phyloP scores from a whole-genome alignment of 257 asterid genomes.

The Lycium ferocissimum region DNA sequence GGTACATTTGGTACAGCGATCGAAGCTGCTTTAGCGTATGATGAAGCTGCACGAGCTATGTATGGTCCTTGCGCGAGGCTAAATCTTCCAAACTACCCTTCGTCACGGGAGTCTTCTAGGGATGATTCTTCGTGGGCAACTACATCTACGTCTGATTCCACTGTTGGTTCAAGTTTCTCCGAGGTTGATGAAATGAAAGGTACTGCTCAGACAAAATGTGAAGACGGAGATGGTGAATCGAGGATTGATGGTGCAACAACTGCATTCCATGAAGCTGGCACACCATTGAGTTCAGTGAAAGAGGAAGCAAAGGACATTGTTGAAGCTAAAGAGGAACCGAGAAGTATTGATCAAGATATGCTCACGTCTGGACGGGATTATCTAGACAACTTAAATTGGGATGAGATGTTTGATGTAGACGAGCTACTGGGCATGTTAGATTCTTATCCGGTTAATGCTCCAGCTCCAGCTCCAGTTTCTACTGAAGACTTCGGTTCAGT shows the following conservation, averaged over 20 bases:
- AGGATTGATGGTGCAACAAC: background rate
- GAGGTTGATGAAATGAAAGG: slow-evolving; percentile 40
- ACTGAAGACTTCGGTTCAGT: slow-evolving; percentile 2
- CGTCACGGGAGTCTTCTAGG: background rate
- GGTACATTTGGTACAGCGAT: slow-evolving; percentile 46
- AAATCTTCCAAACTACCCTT: slow-evolving; percentile 36
- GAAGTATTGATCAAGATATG: background rate
- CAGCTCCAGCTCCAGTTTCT: background rate
- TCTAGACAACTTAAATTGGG: slow-evolving; percentile 35
- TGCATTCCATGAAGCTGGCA: slow-evolving; percentile 22
- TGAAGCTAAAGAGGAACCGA: slow-evolving; percentile 14
- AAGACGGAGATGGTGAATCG: slow-evolving; percentile 33
- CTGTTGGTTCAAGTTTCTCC: slow-evolving; percentile 45
- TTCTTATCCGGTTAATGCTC: background rate
- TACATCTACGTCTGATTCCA: slow-evolving; percentile 47
- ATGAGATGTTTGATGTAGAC: slow-evolving; percentile 63
- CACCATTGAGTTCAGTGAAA: slow-evolving; percentile 36
- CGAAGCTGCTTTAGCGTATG: slow-evolving; percentile 51
- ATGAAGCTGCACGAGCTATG: slow-evolving; percentile 51
- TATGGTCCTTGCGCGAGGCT: slow-evolving; percentile 48
- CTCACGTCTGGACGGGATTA: slow-evolving; percentile 7
- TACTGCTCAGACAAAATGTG: slow-evolving; percentile 29
- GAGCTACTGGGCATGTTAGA: slow-evolving; percentile 57
- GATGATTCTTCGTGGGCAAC: slow-evolving; percentile 35
- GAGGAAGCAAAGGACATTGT: slow-evolving; percentile 23